Evolutionary conservation across 345 rosid species (phyloP), one percentile per base, ranked within the genome.

Genomic region (Euclidium syriacum): DNA sequence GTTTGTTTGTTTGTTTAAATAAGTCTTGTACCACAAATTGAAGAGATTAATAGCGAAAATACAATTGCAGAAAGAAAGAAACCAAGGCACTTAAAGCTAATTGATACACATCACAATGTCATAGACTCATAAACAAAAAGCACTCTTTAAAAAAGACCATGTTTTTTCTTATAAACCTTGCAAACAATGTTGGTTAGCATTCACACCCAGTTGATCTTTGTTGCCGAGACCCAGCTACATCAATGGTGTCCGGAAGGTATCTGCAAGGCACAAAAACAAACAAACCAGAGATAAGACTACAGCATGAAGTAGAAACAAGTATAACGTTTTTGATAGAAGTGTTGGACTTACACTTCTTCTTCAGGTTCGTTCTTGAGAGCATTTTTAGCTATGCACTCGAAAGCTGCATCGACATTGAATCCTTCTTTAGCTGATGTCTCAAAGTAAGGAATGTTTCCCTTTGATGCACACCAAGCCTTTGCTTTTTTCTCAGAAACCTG

Each of bases 401-500:
- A 88, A 72, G 90, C 90, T 52, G 80, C 90, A 26, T 88, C 94
- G 14, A 88, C 94, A 46, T 86, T 89, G 73, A 83, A 79, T 40
- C 95, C 95, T 77, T 90, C 88, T 63, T 86, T 86, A 12, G 97
- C 95, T 0, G 95, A 85, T 23, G 97, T 90, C 75, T 90, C 92
- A 9, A 87, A 90, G 62, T 90, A 85, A 23, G 95, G 89, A 47
- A 90, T 85, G 73, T 83, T 86, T 47, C 91, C 95, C 70, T 81
- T 89, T 9, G 95, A 83, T 62, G 95, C 95, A 77, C 90, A 84
- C 95, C 97, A 90, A 33, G 91, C 86, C 75, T 84, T 86, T 1
- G 88, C 90, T 69, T 87, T 86, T 63, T 90, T 90, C 85, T 86
- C 90, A 19, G 90, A 83, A 29, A 86, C 95, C 96, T 90, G 24